Conservation (phyloP, 176 grass and related monocot species). For the Musa troglodytarum region DNA sequence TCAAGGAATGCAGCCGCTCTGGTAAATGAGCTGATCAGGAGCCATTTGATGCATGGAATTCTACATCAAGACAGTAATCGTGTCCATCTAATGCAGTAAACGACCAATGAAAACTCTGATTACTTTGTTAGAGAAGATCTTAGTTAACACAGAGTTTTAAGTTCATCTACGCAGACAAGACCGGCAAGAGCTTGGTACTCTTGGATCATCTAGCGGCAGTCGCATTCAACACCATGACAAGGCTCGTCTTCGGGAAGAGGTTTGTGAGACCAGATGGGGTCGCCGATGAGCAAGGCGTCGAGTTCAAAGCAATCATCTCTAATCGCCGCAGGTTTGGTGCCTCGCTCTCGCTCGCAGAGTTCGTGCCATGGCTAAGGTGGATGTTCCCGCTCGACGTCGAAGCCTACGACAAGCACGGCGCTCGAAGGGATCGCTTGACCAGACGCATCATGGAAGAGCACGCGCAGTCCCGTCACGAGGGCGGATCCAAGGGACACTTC, state of each 20-base stretch:
- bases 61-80: too few relatives aligned
- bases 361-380: constrained; percentile 47
- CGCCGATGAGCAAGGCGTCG: constrained; percentile 53
- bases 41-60: too few relatives aligned
- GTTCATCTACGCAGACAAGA: neutral
- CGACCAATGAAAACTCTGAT: too few relatives aligned
- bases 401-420: constrained; percentile 31
- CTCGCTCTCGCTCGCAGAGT: constrained; percentile 46
- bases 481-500: constrained; percentile 50
- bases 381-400: constrained; percentile 41
- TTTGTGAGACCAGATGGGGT: constrained; percentile 50
- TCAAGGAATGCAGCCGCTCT: constrained; percentile 19
- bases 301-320: constrained; percentile 58
- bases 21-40: constrained; percentile 17
- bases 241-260: constrained; percentile 73
- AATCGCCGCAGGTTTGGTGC: constrained; percentile 66
- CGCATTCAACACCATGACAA: constrained; percentile 66
- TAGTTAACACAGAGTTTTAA: too few relatives aligned
- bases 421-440: constrained; percentile 38
- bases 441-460: constrained; percentile 62
- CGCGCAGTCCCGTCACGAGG: constrained; percentile 31
- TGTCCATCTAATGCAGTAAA: too few relatives aligned
- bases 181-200: neutral
- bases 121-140: too few relatives aligned
- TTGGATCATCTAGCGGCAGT: constrained; percentile 37